Conservation (phyloP, 2,329 filamentous ascomycete species). For the Xylariaceae sp. region DNA sequence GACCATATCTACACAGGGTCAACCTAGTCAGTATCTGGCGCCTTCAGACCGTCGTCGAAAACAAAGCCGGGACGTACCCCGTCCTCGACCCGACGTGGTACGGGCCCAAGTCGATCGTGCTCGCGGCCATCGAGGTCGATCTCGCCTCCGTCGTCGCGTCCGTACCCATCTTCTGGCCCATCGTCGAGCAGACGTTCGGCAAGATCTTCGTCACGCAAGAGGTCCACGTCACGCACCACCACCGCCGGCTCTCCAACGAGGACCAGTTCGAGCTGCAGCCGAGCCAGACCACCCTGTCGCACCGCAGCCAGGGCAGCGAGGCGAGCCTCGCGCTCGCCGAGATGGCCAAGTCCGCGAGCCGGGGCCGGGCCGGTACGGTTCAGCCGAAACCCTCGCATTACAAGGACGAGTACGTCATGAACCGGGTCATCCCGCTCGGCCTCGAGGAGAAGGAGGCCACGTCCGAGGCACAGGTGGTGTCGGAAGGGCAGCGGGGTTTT, state of each 20-base stretch:
- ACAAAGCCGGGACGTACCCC: constrained; percentile 27
- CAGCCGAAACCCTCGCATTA: constrained; percentile 10
- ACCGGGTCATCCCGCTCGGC: constrained; percentile 16
- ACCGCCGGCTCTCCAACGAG: constrained; percentile 18
- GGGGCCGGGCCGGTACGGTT: background rate
- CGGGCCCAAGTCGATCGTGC: constrained; percentile 27
- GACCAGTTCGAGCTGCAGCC: constrained; percentile 10
- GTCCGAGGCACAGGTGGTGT: constrained; percentile 19
- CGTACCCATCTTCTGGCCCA: constrained; percentile 30
- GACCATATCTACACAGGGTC: constrained; percentile 15
- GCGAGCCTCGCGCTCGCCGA: constrained; percentile 9
- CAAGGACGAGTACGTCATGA: constrained; percentile 15
- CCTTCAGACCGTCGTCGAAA: constrained; percentile 24
- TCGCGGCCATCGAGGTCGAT: constrained; percentile 31
- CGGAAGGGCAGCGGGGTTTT: constrained; percentile 23
- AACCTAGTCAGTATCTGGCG: constrained; percentile 29
- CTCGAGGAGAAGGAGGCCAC: constrained; percentile 8
- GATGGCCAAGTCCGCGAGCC: constrained; percentile 4
- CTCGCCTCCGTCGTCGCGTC: constrained; percentile 28
- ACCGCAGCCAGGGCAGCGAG: constrained; percentile 9
- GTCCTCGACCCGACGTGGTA: constrained; percentile 34
- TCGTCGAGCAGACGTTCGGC: constrained; percentile 23
- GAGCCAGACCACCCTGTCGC: background rate
- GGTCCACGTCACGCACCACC: constrained; percentile 27
- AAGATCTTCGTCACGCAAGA: constrained; percentile 33